Evolutionary conservation across 306 rosid genomes (phyloP), one percentile per base, ranked within the genome.

Genomic region (Quercus alba): DNA sequence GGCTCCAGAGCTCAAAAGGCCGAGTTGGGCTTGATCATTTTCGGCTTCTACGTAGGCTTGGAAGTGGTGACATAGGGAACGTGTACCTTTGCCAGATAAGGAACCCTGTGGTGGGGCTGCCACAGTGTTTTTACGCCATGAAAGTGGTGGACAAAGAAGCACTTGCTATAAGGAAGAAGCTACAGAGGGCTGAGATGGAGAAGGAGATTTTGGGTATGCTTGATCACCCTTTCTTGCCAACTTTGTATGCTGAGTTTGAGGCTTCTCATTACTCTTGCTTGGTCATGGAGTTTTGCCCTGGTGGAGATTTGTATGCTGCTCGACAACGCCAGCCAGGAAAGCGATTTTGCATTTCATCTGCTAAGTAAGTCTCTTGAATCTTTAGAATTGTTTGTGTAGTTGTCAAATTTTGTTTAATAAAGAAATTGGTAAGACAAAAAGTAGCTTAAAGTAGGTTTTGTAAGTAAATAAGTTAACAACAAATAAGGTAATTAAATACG

Each of bases 281-380:
- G 77, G 91, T 95, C 21, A 95, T 95, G 99, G 99, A 95, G 92
- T 95, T 95, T 73, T 95, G 99, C 25, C 98, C 99, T 23, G 99
- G 99, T 17, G 99, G 99, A 0, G 99, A 95, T 71, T 85, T 93
- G 80, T 95, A 93, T 19, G 97, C 92, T 30, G 82, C 98, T 20
- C 87, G 99, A 15, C 97, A 86, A 71, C 92, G 98, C 73, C 96
- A 75, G 3, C 97, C 97, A 0, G 83, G 86, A 19, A 90, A 87
- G 38, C 92, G 98, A 70, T 95, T 95, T 66, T 56, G 75, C 81
- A 64, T 93, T 67, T 71, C 97, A 17, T 91, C 99, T 2, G 74
- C 97, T 23, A 93, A 87, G 99, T 94, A 87, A 76, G 86, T 81
- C 33, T 20, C 75, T 51, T 30, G 31, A 4, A 30, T 64, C 72